These are phyloP conservation scores for Microbotryum lychnidis-dioicae DNA, from an alignment of 1,284 basidiomycete genomes.

Conservation along the genomic window DNA sequence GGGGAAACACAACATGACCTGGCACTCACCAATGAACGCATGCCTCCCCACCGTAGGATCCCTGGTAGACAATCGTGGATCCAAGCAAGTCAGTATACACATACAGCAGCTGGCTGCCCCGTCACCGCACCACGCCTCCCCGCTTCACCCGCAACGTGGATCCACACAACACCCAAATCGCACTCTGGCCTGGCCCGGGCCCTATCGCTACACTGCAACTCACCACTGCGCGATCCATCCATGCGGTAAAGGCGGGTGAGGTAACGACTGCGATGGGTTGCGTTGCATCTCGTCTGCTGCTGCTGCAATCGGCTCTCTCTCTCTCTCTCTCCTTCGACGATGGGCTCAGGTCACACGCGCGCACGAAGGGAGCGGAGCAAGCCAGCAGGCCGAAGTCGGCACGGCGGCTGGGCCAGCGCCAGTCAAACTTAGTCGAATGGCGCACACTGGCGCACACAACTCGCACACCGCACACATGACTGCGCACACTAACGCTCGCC, in stretches of 20 bases:
- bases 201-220: background rate
- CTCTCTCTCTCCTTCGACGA: background rate
- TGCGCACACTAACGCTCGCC: no score
- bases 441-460: no score
- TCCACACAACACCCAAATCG: background rate
- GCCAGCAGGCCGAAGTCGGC: background rate
- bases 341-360: background rate
- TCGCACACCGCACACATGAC: no score
- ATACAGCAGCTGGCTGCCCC: background rate
- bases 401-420: background rate
- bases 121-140: background rate
- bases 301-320: background rate
- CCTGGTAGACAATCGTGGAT: background rate
- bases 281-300: background rate
- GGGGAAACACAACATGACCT: background rate
- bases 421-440: no score
- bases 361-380: background rate
- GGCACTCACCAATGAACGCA: constrained; percentile 14
- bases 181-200: background rate
- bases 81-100: background rate
- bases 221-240: constrained; percentile 3
- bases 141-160: background rate
- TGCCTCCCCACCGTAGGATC: constrained; percentile 6
- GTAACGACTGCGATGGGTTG: background rate
- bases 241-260: background rate